Evolutionary conservation across 352 stramenopile genomes (phyloP).

Genomic region (Globisporangium carolinianum): DNA sequence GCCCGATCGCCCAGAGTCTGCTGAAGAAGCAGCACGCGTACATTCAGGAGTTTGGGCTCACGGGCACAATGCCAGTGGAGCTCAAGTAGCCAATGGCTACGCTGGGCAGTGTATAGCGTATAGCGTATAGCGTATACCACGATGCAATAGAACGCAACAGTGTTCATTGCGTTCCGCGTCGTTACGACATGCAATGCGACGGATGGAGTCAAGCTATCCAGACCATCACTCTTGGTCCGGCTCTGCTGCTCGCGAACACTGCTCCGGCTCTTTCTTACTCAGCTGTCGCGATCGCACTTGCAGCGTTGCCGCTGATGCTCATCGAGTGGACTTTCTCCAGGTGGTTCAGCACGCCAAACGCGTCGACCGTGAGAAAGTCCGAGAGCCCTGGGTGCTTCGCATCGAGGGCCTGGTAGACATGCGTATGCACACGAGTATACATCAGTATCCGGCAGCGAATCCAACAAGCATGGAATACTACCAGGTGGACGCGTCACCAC

Average conservation of each 20-base stretch:
- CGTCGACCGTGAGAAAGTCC: slow-evolving; percentile 83
- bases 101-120: too few species aligned
- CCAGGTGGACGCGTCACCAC: not conserved
- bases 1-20: slow-evolving; percentile 71
- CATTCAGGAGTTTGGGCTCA: slow-evolving; percentile 74
- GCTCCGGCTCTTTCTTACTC: slow-evolving; percentile 12
- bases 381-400: slow-evolving; percentile 78
- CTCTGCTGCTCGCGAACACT: not conserved
- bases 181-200: too few species aligned
- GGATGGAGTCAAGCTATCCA: too few species aligned
- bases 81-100: slow-evolving; percentile 25
- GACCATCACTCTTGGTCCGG: too few species aligned
- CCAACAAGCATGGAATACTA: not conserved
- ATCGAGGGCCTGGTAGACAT: slow-evolving; percentile 48
- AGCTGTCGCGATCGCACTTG: not conserved
- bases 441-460: not conserved
- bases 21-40: slow-evolving; percentile 83
- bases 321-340: slow-evolving; percentile 82
- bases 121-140: too few species aligned
- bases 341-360: slow-evolving; percentile 74
- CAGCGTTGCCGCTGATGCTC: slow-evolving; percentile 24
- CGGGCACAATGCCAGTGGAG: slow-evolving; percentile 64
- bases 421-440: not conserved
- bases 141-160: slow-evolving; percentile 1
- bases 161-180: too few species aligned